A percentile compares a stretch with the other conserved stretches of the same genome.
Evolutionary conservation across 2,329 filamentous ascomycete species (phyloP).

Genomic region (Epichloe aotearoae): DNA sequence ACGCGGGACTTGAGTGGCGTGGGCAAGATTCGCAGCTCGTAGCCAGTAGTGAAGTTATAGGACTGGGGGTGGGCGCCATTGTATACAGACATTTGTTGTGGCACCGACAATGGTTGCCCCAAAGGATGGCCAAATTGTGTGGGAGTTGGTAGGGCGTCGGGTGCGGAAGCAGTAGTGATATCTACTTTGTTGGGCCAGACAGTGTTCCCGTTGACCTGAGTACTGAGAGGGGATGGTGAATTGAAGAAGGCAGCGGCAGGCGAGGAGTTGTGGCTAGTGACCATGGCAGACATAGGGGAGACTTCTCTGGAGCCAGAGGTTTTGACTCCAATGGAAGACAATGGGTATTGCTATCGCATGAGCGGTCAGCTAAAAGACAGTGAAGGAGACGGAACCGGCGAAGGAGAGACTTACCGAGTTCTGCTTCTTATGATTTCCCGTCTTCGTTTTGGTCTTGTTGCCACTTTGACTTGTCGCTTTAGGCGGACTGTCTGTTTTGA

Average conservation of each 20-base stretch:
- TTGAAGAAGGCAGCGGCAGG: conserved; percentile 31
- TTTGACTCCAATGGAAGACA: conserved; percentile 34
- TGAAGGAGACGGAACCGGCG: not conserved
- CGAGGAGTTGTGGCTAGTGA: conserved; percentile 39
- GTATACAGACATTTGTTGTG: conserved; percentile 16
- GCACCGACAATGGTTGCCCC: conserved; percentile 6
- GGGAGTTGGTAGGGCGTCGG: conserved; percentile 13
- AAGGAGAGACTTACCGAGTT: conserved; percentile 25
- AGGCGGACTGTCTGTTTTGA: conserved; percentile 21
- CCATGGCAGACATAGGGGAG: conserved; percentile 39
- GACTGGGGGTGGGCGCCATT: conserved; percentile 11
- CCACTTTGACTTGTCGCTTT: conserved; percentile 13
- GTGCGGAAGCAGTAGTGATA: conserved; percentile 11
- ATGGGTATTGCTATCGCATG: conserved; percentile 33
- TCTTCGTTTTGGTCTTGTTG: conserved; percentile 10
- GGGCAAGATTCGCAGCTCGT: conserved; percentile 46
- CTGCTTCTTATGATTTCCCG: conserved; percentile 23
- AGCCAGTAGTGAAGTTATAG: conserved; percentile 21
- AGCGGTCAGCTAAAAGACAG: conserved; percentile 14
- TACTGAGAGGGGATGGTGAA: conserved; percentile 32
- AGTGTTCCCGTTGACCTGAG: conserved; percentile 17
- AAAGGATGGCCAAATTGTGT: conserved; percentile 13
- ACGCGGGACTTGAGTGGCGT: conserved; percentile 77
- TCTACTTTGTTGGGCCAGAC: conserved; percentile 24
- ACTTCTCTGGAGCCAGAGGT: conserved; percentile 36